phyloP scores from a whole-genome alignment of 169 alveolate genomes.

The Cryptosporidium ubiquitum region DNA sequence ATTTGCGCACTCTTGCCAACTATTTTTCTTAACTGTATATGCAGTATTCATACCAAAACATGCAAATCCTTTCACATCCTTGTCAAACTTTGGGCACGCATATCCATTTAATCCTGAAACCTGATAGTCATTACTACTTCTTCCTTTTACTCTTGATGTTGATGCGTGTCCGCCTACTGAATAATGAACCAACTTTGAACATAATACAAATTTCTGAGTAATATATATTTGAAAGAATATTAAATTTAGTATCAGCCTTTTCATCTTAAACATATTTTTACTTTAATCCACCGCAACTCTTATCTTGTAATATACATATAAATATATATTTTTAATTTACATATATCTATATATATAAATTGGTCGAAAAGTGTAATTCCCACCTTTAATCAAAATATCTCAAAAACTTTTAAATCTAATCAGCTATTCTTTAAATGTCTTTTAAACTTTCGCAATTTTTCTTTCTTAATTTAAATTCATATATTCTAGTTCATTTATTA shows the following conservation, averaged over 20 bases:
- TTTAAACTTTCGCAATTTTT: neutral
- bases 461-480: neutral
- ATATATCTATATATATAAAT: slow-evolving; percentile 25
- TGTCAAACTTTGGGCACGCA: slow-evolving; percentile 23
- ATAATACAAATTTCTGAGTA: neutral
- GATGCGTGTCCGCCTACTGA: slow-evolving; percentile 17
- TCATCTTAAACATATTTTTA: neutral
- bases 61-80: slow-evolving; percentile 14
- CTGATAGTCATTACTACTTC: neutral
- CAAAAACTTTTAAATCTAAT: neutral
- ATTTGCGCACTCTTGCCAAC: slow-evolving; percentile 69
- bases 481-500: neutral
- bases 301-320: neutral
- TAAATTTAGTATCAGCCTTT: neutral
- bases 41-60: slow-evolving; percentile 66
- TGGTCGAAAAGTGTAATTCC: neutral
- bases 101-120: slow-evolving; percentile 44
- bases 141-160: slow-evolving; percentile 3
- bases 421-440: neutral
- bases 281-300: neutral
- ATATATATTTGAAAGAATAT: neutral
- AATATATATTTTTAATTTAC: neutral
- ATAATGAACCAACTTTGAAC: slow-evolving; percentile 16
- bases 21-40: slow-evolving; percentile 59
- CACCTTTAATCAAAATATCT: neutral